Evolutionary conservation across 805 yeast genomes (phyloP).

Genomic region (Ogataea pini): DNA sequence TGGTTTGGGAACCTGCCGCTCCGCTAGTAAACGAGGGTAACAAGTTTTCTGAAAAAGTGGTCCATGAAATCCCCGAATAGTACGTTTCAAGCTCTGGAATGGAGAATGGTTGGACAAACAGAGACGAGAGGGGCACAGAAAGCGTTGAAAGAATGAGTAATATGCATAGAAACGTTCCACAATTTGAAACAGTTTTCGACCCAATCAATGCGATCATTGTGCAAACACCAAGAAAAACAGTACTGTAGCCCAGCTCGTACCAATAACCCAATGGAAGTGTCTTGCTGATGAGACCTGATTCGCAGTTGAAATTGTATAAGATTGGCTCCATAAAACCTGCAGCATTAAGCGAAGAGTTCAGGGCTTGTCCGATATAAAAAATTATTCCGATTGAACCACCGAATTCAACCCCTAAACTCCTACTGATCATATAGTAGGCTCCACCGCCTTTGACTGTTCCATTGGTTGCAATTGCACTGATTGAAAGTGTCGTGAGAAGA

Average conservation of each 20-base stretch:
- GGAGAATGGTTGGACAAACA: constrained; percentile 64
- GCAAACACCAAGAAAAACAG: constrained; percentile 67
- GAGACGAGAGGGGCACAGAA: constrained; percentile 77
- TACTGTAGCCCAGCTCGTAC: constrained; percentile 71
- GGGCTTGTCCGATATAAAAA: constrained; percentile 90
- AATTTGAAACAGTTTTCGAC: constrained; percentile 74
- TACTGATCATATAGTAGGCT: constrained; percentile 94
- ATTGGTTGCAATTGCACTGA: constrained; percentile 95
- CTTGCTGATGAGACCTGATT: constrained; percentile 54
- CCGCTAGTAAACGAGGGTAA: constrained; percentile 81
- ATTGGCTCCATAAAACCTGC: constrained; percentile 95
- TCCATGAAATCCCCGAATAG: constrained; percentile 77
- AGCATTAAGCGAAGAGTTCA: constrained; percentile 89
- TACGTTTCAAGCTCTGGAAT: constrained; percentile 46
- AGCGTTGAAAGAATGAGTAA: constrained; percentile 69
- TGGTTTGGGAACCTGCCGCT: constrained; percentile 83
- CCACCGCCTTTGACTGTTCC: constrained; percentile 99
- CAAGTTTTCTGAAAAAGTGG: constrained; percentile 63
- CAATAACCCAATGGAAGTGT: constrained; percentile 66
- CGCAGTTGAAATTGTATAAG: constrained; percentile 69
- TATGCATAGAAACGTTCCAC: constrained; percentile 74
- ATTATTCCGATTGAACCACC: constrained; percentile 97
- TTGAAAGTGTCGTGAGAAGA: constrained; percentile 80
- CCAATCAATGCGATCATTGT: constrained; percentile 80
- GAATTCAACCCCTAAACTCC: constrained; percentile 95